Evolutionary conservation across 83 land plant species (phyloP), one percentile per base, ranked within the genome.

Genomic region (Thuja plicata): DNA sequence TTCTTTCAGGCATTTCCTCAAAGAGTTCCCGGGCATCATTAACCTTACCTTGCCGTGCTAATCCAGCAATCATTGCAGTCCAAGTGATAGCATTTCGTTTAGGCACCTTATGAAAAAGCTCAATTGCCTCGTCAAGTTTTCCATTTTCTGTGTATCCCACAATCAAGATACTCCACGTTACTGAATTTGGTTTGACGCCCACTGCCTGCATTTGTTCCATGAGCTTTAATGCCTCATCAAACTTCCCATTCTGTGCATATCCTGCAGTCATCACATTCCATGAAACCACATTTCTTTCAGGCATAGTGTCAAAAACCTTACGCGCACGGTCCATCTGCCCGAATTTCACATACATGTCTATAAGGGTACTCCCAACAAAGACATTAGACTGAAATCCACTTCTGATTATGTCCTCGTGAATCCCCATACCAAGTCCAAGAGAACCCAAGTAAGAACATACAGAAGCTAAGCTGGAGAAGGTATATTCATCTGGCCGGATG

Each of bases 81-180:
- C 92, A 94, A 55, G 91, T 92, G 89, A 92, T 90, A 48, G 91
- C 82, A 32, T 87, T 32, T 1, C 92, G 95, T 32, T 83, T 8
- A 43, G 84, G 32, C 17, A 92, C 91, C 16, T 82, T 86, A 40
- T 91, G 45, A 52, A 94, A 94, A 1, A 92, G 54, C 66, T 66
- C 35, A 19, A 52, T 38, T 9, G 92, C 95, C 90, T 94, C 87
- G 34, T 90, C 91, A 46, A 86, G 5, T 30, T 92, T 43, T 46
- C 95, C 93, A 12, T 91, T 90, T 85, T 94, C 92, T 86, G 91
- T 91, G 71, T 91, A 94, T 5, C 92, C 93, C 35, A 90, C 91
- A 54, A 94, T 55, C 37, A 94, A 54, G 21, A 91, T 89, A 86
- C 90, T 87, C 78, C 66, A 94, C 0, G 95, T 91, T 48, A 94